Conservation (phyloP, 306 rosid genomes). For the Rosa lucieae region DNA sequence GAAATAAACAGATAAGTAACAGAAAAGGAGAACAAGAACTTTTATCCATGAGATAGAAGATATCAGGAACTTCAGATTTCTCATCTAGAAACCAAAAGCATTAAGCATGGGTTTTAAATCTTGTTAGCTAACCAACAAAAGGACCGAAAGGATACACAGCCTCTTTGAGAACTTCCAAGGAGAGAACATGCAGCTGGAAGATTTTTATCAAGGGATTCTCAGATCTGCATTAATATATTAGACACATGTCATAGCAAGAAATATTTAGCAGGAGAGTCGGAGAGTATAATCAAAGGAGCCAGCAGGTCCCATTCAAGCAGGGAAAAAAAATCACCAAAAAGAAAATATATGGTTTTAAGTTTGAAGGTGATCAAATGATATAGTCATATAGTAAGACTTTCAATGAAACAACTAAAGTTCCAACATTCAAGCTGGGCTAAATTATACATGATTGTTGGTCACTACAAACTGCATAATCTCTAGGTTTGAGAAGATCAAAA, state of each 20-base stretch:
- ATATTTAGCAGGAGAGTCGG: slow-evolving; percentile 3
- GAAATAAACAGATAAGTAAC: slow-evolving; percentile 15
- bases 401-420: not conserved
- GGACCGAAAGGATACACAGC: slow-evolving; percentile 88
- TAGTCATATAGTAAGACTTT: not conserved
- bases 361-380: not conserved
- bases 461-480: slow-evolving; percentile 20
- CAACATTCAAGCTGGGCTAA: not conserved
- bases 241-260: slow-evolving; percentile 25
- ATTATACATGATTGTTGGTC: not conserved
- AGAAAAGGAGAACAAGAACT: not conserved
- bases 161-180: slow-evolving; percentile 87
- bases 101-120: slow-evolving; percentile 6
- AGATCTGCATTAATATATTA: slow-evolving; percentile 54
- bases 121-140: slow-evolving; percentile 26
- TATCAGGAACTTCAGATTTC: not conserved
- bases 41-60: slow-evolving; percentile 3
- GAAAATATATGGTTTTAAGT: not conserved
- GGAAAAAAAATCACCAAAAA: not conserved
- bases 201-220: slow-evolving; percentile 52
- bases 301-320: slow-evolving; percentile 19
- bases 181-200: slow-evolving; percentile 76
- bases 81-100: not conserved
- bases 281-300: slow-evolving; percentile 11
- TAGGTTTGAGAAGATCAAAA: not conserved